Base-by-base conservation (phyloP, 192 early-diverging fungal species). In the Chytriomyces confervae region DNA sequence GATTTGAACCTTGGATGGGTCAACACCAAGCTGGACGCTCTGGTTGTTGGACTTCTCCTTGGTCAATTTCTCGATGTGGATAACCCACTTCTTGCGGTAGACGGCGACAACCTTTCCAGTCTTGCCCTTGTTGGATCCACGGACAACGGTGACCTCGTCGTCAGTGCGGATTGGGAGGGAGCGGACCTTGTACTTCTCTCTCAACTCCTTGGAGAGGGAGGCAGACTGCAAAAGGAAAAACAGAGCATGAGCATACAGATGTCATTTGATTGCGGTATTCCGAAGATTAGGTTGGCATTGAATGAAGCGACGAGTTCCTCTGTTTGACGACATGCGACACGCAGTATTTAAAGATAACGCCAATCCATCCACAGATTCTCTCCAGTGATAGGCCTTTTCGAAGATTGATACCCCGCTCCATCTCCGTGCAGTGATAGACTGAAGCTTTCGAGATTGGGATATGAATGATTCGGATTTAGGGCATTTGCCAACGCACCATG, bases 71-170 rank as follows among this genome's bases (percentile, higher is more conserved):
- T 99, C 97, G 66, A 99, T 92, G 91, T 98, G 94, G 87, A 99
- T 99, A 72, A 97, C 92, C 92, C 92, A 99, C 93, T 97, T 98
- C 89, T 96, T 94, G 86, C 98, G 95, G 95, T 98, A 98, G 81
- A 97, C 96, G 76, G 92, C 89, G 77, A 89, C 84, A 74, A 99
- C 95, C 93, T 97, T 97, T 82, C 98, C 98, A 83, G 95, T 94
- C 82, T 93, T 94, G 84, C 95, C 96, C 93, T 98, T 98, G 94
- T 92, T 88, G 85, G 89, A 90, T 83, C 98, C 98, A 79, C 97
- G 93, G 81, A 95, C 91, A 82, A 99, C 91, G 75, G 90, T 87
- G 77, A 99, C 97, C 91, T 98, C 97, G 87, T 99, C 98, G 82
- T 97, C 96, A 86, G 93, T 92, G 85, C 96, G 95, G 82, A 99